A percentile compares a stretch with the other conserved stretches of the same genome.
Evolutionary conservation across 306 rosid genomes (phyloP).

Genomic region (Abrus precatorius): DNA sequence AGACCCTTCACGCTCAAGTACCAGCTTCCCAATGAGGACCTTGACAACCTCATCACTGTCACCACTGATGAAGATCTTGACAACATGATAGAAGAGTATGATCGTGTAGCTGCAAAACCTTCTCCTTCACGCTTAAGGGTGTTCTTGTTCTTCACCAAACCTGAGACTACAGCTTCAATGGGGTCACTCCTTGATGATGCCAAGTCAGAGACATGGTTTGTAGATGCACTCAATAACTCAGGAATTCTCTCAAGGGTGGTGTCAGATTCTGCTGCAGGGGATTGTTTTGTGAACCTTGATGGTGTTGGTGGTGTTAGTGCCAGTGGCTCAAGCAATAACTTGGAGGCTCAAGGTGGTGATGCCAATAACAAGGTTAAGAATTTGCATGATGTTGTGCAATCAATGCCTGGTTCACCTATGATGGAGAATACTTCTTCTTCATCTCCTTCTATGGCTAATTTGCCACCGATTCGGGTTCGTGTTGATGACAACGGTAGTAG

Average conservation of each 20-base stretch:
- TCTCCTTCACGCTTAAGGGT: constrained; percentile 76
- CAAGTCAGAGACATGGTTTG: constrained; percentile 94
- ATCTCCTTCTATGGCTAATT: constrained; percentile 74
- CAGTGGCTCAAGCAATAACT: constrained; percentile 72
- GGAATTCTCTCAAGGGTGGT: constrained; percentile 61
- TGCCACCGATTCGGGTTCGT: constrained; percentile 90
- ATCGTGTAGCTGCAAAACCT: constrained; percentile 63
- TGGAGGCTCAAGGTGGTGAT: constrained; percentile 59
- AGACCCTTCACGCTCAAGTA: constrained; percentile 85
- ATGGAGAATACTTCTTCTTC: constrained; percentile 75
- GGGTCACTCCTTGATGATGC: constrained; percentile 83
- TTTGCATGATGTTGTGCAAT: constrained; percentile 55
- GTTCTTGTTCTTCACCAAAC: constrained; percentile 76
- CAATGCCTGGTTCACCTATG: constrained; percentile 66
- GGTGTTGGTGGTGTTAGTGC: constrained; percentile 57
- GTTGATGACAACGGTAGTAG: constrained; percentile 62
- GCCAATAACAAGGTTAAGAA: constrained; percentile 56
- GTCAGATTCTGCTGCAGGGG: constrained; percentile 75
- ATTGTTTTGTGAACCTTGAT: constrained; percentile 65
- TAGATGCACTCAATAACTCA: constrained; percentile 84
- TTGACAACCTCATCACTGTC: constrained; percentile 80
- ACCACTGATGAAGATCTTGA: constrained; percentile 89
- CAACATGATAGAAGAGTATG: constrained; percentile 93
- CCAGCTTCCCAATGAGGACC: constrained; percentile 87
- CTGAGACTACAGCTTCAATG: constrained; percentile 83